phyloP scores from a whole-genome alignment of 192 early-diverging fungal species.

The Dispira parvispora region DNA sequence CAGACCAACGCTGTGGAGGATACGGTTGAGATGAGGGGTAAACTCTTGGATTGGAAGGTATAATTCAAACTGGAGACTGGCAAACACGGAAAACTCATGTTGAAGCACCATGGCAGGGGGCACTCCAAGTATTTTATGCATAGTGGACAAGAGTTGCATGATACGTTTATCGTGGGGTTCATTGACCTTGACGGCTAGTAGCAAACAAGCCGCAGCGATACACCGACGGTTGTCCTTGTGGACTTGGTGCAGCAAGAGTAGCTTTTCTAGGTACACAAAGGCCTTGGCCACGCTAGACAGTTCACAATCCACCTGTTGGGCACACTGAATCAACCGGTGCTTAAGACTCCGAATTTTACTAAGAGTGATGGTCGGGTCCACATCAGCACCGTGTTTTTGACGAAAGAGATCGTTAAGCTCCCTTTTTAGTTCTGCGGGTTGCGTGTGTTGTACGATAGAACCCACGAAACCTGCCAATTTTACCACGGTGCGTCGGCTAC shows the following conservation, averaged over 20 bases:
- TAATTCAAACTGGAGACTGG: slow-evolving; percentile 77
- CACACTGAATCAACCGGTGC: slow-evolving; percentile 47
- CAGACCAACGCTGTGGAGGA: slow-evolving; percentile 46
- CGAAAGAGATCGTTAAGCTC: slow-evolving; percentile 81
- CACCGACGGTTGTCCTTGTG: slow-evolving; percentile 54
- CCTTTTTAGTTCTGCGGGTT: slow-evolving; percentile 64
- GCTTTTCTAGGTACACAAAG: slow-evolving; percentile 93
- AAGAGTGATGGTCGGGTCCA: slow-evolving; percentile 65
- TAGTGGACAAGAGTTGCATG: slow-evolving; percentile 40
- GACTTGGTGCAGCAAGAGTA: slow-evolving; percentile 60
- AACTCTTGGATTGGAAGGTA: slow-evolving; percentile 76
- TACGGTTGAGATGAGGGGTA: slow-evolving; percentile 82
- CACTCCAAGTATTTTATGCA: slow-evolving; percentile 61
- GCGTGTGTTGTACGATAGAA: slow-evolving; percentile 67
- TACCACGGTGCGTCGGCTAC: slow-evolving; percentile 57
- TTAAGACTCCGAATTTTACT: slow-evolving; percentile 80
- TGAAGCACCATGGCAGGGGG: slow-evolving; percentile 60
- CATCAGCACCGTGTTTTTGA: slow-evolving; percentile 49
- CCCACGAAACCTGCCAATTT: slow-evolving; percentile 72
- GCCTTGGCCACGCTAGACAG: slow-evolving; percentile 74
- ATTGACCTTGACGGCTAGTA: slow-evolving; percentile 74
- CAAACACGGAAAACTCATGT: slow-evolving; percentile 84
- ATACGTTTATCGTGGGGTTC: slow-evolving; percentile 60
- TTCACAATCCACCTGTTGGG: slow-evolving; percentile 59
- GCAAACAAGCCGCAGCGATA: slow-evolving; percentile 57